These are phyloP conservation scores for Pseudogymnoascus sp. DNA, from an alignment of 2,329 filamentous ascomycete species.

Conservation along the genomic window DNA sequence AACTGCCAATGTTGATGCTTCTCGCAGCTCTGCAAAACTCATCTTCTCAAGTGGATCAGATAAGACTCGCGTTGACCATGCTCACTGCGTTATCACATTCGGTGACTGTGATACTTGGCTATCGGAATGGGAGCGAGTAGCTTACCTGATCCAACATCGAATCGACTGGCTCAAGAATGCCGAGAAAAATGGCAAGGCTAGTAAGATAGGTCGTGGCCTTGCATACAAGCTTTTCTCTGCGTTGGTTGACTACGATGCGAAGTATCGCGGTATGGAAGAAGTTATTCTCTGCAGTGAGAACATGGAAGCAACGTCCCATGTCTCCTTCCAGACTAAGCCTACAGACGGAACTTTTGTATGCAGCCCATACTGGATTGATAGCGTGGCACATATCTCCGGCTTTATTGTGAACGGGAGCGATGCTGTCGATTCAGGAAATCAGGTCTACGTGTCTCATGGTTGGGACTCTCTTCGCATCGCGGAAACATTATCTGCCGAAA, in stretches of 20 bases:
- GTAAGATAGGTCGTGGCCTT: conserved; percentile 66
- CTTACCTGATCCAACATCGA: conserved; percentile 61
- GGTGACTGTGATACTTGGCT: conserved; percentile 55
- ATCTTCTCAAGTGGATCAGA: conserved; percentile 55
- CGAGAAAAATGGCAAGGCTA: conserved; percentile 58
- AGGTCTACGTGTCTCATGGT: conserved; percentile 53
- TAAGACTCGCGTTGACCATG: conserved; percentile 52
- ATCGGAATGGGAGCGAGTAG: conserved; percentile 58
- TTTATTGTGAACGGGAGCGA: conserved; percentile 52
- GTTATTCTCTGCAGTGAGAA: conserved; percentile 45
- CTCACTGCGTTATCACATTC: conserved; percentile 53
- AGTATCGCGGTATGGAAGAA: conserved; percentile 52
- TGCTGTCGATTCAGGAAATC: conserved; percentile 45
- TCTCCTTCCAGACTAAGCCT: conserved; percentile 41
- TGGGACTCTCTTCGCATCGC: conserved; percentile 48
- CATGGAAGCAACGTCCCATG: conserved; percentile 37
- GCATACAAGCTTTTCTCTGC: conserved; percentile 65
- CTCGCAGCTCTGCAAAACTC: conserved; percentile 47
- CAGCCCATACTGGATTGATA: conserved; percentile 50
- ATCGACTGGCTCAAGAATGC: conserved; percentile 52
- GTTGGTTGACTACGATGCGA: conserved; percentile 48
- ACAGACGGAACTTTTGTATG: conserved; percentile 47
- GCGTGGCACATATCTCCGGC: conserved; percentile 48
- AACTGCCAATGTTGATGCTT: conserved; percentile 52
- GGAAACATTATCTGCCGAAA: conserved; percentile 38